phyloP scores from a whole-genome alignment of 139 green algal species.

The Pleodorina starrii region DNA sequence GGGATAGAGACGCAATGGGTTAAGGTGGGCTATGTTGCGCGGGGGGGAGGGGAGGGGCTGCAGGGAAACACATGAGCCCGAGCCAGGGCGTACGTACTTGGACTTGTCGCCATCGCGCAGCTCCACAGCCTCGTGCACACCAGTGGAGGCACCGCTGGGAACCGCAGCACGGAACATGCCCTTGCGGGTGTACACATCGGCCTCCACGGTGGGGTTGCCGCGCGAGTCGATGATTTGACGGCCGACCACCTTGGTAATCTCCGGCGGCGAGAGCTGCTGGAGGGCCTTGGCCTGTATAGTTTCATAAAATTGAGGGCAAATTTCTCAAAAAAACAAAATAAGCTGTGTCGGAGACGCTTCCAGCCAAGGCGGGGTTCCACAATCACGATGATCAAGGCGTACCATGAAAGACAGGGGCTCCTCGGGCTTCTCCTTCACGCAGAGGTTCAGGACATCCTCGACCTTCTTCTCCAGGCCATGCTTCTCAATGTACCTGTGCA shows the following conservation, averaged over 20 bases:
- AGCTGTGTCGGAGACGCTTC: neutral
- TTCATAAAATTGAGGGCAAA: neutral
- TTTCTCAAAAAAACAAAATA: neutral
- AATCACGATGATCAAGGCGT: conserved; percentile 15
- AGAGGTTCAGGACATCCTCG: conserved; percentile 94
- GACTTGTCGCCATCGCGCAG: conserved; percentile 93
- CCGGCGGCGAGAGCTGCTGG: conserved; percentile 71
- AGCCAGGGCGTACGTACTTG: conserved; percentile 65
- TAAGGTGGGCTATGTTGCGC: no score
- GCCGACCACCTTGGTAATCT: conserved; percentile 90
- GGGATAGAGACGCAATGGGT: no score
- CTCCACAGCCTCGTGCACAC: conserved; percentile 98
- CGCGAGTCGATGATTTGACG: conserved; percentile 98
- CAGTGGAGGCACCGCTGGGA: conserved; percentile 94
- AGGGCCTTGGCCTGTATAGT: conserved; percentile 74
- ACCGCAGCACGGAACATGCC: conserved; percentile 94
- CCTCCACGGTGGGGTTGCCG: conserved; percentile 98
- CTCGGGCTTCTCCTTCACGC: conserved; percentile 91
- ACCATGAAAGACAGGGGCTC: conserved; percentile 95
- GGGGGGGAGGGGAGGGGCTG: no score
- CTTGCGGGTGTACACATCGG: conserved; percentile 91
- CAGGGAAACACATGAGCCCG: no score
- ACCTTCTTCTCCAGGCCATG: conserved; percentile 87
- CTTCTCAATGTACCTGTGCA: conserved; percentile 93
- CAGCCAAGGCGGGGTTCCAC: neutral